Conservation (phyloP, 352 stramenopile genomes). For the Pythium rishiriense region DNA sequence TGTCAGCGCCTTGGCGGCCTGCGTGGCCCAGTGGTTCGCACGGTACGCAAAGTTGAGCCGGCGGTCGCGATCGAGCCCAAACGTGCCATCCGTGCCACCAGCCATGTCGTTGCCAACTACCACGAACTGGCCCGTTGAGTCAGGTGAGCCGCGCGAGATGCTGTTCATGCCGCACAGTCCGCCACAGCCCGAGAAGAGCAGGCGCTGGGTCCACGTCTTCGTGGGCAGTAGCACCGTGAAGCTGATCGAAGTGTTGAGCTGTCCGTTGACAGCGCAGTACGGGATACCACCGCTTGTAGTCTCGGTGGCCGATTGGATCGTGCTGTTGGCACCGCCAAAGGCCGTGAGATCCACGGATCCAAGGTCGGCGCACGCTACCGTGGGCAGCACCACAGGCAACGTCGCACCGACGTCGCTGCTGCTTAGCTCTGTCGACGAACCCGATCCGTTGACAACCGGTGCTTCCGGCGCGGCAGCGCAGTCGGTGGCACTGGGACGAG, state of each 20-base stretch:
- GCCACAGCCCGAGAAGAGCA: constrained; percentile 42
- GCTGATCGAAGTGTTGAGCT: constrained; percentile 23
- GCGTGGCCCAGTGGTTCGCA: constrained; percentile 34
- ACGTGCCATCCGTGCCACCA: constrained; percentile 33
- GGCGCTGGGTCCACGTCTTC: constrained; percentile 41
- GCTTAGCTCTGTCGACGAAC: neutral
- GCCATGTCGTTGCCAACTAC: constrained; percentile 39
- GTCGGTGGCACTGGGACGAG: neutral
- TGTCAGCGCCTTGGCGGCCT: constrained; percentile 41
- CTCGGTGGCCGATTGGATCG: constrained; percentile 1
- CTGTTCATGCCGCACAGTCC: constrained; percentile 38
- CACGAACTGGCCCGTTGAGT: constrained; percentile 33
- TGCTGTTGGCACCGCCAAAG: neutral
- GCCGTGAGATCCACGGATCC: neutral
- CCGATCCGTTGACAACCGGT: neutral
- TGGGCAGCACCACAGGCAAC: neutral
- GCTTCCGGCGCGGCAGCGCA: neutral
- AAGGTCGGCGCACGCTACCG: neutral
- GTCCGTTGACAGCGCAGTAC: constrained; percentile 35
- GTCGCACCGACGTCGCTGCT: neutral
- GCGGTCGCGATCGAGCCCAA: constrained; percentile 27
- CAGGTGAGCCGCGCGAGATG: constrained; percentile 30
- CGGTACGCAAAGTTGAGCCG: constrained; percentile 37
- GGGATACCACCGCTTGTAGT: constrained; percentile 19
- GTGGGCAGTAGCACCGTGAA: constrained; percentile 38